A percentile compares a stretch with the other conserved stretches of the same genome.
phyloP scores from a whole-genome alignment of 441 rosid species.

The Syzygium malaccense region DNA sequence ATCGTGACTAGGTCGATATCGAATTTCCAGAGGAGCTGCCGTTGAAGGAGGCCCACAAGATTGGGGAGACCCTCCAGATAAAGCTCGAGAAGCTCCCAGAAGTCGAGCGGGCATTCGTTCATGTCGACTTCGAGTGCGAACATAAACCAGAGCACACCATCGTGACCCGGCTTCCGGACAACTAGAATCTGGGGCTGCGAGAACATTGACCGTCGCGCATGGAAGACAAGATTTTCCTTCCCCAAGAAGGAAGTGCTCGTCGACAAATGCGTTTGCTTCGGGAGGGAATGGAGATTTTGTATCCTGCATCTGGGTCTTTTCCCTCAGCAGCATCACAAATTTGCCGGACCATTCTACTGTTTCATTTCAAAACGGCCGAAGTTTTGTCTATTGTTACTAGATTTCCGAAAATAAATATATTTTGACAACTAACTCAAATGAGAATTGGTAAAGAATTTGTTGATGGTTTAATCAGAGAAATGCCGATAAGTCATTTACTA shows the following conservation, averaged over 20 bases:
- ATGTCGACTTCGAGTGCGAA: slow-evolving; percentile 76
- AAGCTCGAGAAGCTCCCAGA: slow-evolving; percentile 73
- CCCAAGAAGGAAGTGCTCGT: neutral
- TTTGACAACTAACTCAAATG: neutral
- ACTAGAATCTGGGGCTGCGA: neutral
- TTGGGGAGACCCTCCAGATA: slow-evolving; percentile 73
- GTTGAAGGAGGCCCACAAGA: slow-evolving; percentile 62
- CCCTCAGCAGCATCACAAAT: neutral
- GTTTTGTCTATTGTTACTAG: neutral
- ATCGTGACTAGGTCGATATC: slow-evolving; percentile 52
- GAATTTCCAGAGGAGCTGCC: slow-evolving; percentile 81
- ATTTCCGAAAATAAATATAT: neutral
- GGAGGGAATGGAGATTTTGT: neutral
- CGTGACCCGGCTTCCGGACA: slow-evolving; percentile 56
- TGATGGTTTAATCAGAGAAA: neutral
- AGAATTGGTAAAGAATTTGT: neutral
- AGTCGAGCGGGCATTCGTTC: slow-evolving; percentile 88
- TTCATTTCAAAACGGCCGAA: neutral
- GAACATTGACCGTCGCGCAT: neutral
- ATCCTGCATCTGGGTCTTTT: neutral
- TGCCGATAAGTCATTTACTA: neutral
- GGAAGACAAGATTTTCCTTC: neutral
- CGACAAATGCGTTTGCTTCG: neutral
- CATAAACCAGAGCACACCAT: slow-evolving; percentile 86
- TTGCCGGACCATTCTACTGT: neutral